A percentile compares a stretch with the other conserved stretches of the same genome.
Conservation (phyloP, 2,329 filamentous ascomycete species). For the Colletotrichum destructivum region DNA sequence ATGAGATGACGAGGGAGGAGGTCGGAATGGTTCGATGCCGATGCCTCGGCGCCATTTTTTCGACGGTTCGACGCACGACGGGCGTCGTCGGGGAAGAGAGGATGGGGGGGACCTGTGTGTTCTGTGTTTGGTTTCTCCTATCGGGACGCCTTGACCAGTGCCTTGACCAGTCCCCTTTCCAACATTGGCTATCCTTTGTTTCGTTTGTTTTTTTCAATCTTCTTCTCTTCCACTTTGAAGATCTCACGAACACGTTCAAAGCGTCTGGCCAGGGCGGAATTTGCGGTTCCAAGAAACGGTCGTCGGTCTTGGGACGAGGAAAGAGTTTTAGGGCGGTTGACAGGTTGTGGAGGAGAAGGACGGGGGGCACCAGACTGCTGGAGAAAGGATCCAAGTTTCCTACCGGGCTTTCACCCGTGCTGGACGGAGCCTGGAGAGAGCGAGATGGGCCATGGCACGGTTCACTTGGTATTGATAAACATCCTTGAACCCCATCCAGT, state of each 20-base stretch:
- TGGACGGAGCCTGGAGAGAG: not conserved
- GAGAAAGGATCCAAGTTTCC: conserved; percentile 37
- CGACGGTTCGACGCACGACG: conserved; percentile 19
- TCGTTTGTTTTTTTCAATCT: no score
- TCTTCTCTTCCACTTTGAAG: no score
- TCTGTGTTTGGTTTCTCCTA: conserved; percentile 17
- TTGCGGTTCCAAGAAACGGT: conserved; percentile 18
- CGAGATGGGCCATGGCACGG: conserved; percentile 29
- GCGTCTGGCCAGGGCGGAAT: not conserved
- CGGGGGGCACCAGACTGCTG: conserved; percentile 13
- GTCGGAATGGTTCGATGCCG: conserved; percentile 24
- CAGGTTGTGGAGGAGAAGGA: conserved; percentile 35
- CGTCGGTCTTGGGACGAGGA: conserved; percentile 27
- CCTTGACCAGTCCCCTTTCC: conserved; percentile 3
- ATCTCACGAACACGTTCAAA: conserved; percentile 4
- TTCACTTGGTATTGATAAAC: conserved; percentile 35
- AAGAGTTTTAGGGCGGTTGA: conserved; percentile 32
- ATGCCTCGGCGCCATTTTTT: conserved; percentile 35
- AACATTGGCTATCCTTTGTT: conserved; percentile 23
- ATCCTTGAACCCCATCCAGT: conserved; percentile 22
- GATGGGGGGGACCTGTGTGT: no score
- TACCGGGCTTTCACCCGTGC: not conserved
- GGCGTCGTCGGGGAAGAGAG: conserved; percentile 13
- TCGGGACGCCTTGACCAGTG: conserved; percentile 4
- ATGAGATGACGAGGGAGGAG: conserved; percentile 31